Conservation (phyloP, 2,329 filamentous ascomycete genomes). For the Neonectria neomacrospora region DNA sequence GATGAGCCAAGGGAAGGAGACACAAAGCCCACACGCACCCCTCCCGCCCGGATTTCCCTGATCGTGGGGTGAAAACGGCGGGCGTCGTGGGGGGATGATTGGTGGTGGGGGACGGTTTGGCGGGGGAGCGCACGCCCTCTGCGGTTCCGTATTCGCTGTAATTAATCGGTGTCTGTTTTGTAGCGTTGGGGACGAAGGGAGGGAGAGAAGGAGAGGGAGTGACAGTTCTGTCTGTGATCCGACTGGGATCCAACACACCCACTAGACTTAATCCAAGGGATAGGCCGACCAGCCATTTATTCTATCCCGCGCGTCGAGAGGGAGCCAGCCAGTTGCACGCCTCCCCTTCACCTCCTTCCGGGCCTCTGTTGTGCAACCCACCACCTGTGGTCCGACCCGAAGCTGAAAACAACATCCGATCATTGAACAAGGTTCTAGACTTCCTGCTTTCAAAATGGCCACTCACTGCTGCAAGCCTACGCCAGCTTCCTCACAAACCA, state of each 20-base stretch:
- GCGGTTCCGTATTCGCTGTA: not conserved
- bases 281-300: too few relatives aligned
- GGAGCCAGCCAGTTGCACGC: not conserved
- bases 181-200: not conserved
- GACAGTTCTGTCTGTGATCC: not conserved
- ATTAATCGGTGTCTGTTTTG: not conserved
- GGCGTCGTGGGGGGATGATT: constrained; percentile 2
- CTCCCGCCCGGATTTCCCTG: not conserved
- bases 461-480: not conserved
- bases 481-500: not conserved
- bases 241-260: not conserved
- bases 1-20: not conserved
- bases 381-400: not conserved
- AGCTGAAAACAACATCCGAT: not conserved
- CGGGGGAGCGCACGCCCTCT: not conserved
- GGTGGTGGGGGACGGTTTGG: not conserved
- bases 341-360: not conserved
- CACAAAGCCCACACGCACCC: too few relatives aligned
- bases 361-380: constrained; percentile 2
- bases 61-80: constrained; percentile 6
- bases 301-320: not conserved
- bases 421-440: not conserved
- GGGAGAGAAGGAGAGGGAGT: not conserved
- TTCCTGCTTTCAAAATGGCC: not conserved
- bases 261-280: too few relatives aligned